A percentile compares a stretch with the other conserved stretches of the same genome.
phyloP scores from a whole-genome alignment of 306 rosid species.

The Cercis canadensis region DNA sequence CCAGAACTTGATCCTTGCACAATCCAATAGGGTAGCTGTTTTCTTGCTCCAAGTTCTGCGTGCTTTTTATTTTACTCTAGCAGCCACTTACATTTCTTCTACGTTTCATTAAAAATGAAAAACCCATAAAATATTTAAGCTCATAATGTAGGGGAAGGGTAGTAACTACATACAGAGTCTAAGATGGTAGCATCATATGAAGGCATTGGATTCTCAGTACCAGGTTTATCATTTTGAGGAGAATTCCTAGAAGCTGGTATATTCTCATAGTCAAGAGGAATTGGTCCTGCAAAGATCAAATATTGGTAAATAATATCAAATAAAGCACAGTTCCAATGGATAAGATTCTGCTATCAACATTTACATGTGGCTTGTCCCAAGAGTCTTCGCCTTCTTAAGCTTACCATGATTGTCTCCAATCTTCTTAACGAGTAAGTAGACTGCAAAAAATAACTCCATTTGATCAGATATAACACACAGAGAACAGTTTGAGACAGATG shows the following conservation, averaged over 20 bases:
- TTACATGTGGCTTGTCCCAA: conserved; percentile 88
- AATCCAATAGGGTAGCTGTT: no score
- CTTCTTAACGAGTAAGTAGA: conserved; percentile 37
- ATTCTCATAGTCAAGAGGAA: conserved; percentile 60
- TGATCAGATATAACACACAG: conserved; percentile 34
- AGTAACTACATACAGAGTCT: no score
- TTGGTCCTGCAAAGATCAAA: conserved; percentile 65
- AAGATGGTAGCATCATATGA: conserved; percentile 41
- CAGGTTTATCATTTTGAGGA: conserved; percentile 44
- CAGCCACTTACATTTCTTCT: no score
- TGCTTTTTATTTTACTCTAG: no score
- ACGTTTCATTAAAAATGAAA: no score
- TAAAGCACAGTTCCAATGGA: conserved; percentile 7
- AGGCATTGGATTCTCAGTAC: conserved; percentile 58
- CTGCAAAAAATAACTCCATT: conserved; percentile 21
- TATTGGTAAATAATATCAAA: conserved; percentile 33
- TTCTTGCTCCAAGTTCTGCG: no score
- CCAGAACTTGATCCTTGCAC: no score
- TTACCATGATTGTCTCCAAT: conserved; percentile 66
- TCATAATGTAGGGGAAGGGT: no score
- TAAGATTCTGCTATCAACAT: conserved; percentile 4
- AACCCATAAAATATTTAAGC: no score
- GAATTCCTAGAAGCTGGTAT: conserved; percentile 48
- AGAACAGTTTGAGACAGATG: conserved; percentile 18
- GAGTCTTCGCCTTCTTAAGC: conserved; percentile 95